Base-by-base conservation (phyloP, 371 early-diverging fungal species). In the Chytridiales sp. region DNA sequence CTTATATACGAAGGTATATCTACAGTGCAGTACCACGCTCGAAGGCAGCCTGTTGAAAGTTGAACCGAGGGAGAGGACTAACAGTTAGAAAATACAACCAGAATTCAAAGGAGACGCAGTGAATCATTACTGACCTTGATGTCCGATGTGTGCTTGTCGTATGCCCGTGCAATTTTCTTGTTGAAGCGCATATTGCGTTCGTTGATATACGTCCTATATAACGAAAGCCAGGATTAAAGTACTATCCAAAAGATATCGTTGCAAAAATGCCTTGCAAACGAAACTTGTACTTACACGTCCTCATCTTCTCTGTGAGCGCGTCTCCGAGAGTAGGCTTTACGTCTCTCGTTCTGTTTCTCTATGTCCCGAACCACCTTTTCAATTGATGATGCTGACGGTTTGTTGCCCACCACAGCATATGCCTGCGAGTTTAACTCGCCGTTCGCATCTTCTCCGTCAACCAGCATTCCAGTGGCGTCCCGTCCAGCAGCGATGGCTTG, bases 171-270 rank as follows among this genome's bases (percentile, higher is more conserved):
- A 75, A 95, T 89, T 82, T 94, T 95, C 64, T 90, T 87, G 85
- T 96, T 96, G 78, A 96, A 97, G 22, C 87, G 81, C 61, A 87
- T 89, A 72, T 97, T 97, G 74, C 91, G 82, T 56, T 96, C 94
- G 68, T 96, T 96, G 80, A 97, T 96, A 74, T 92, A 95, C 19
- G 93, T 91, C 57, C 59, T 65, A 26, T 22, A 30, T 8, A 17
- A 15, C 13, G 11, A 15, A 46, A 24, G 30, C n/a, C 30, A 17
- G 30, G 26, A 38, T 9, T 56, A 13, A 34, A 54, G 39, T 26
- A 19, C 17, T 19, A 51, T 4, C 26, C 4, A 38, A 19, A 32
- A 38, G 27, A 32, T n/a, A 38, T 38, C 38, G 38, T n/a, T 38
- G 38, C 38, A 1, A 35, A 36, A 52, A 34, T 26, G 4, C 17